Percentiles rank a stretch among this genome's conserved stretches.
These are phyloP conservation scores for Colletotrichum sp. DNA, from an alignment of 2,329 filamentous ascomycete species.

Conservation along the genomic window DNA sequence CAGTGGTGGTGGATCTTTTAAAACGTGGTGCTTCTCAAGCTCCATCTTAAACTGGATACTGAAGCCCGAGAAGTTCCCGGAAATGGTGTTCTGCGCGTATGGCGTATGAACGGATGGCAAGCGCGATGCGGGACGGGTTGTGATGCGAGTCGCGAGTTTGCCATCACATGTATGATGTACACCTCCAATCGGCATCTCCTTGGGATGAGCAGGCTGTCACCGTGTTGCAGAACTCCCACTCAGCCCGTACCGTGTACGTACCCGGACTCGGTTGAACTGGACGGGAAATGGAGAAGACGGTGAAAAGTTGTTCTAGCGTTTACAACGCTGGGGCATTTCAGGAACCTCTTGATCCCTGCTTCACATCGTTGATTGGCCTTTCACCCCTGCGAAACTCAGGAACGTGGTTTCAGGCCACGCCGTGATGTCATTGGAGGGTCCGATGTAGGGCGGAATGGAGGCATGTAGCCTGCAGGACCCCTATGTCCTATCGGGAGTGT, in stretches of 20 bases:
- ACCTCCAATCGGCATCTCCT: not conserved
- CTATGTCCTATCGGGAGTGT: conserved; percentile 13
- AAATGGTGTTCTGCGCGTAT: not conserved
- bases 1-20: not conserved
- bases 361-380: conserved; percentile 1
- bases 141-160: conserved; percentile 9
- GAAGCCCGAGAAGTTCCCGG: conserved; percentile 13
- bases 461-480: conserved; percentile 21
- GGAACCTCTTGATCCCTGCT: not conserved
- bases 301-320: conserved; percentile 18
- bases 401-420: conserved; percentile 16
- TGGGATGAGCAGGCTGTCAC: not conserved
- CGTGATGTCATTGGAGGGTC: conserved; percentile 22
- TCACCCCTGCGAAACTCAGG: conserved; percentile 9
- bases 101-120: not conserved
- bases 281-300: not conserved
- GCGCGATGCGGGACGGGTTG: not conserved
- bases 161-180: not conserved
- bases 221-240: not conserved
- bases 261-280: not conserved
- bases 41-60: not conserved
- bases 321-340: not conserved
- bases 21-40: conserved; percentile 7
- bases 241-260: not conserved
- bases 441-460: conserved; percentile 11